These are phyloP conservation scores for Eucommia ulmoides DNA, from an alignment of 257 asterid genomes.

Conservation along the genomic window DNA sequence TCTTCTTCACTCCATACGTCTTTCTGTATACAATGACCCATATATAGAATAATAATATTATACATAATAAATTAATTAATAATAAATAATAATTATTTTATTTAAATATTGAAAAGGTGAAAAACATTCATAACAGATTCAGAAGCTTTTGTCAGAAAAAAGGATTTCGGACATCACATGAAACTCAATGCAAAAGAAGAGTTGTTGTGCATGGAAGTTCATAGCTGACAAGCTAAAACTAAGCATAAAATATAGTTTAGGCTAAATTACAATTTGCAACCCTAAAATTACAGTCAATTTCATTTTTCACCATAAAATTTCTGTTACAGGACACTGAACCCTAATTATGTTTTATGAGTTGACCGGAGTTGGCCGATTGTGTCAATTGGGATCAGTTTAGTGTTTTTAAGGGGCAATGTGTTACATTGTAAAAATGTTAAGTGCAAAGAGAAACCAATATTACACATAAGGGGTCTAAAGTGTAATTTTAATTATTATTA, in stretches of 20 bases:
- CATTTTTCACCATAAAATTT: not conserved
- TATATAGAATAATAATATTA: not conserved
- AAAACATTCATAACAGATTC: conserved; percentile 7
- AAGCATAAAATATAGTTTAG: conserved; percentile 11
- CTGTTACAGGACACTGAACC: not conserved
- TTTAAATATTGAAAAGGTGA: not conserved
- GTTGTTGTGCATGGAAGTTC: not conserved
- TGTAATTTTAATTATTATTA: too few relatives aligned
- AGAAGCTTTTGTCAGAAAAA: conserved; percentile 14
- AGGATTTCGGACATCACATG: conserved; percentile 11
- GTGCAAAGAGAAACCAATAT: too few relatives aligned
- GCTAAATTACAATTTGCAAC: not conserved
- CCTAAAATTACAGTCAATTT: not conserved
- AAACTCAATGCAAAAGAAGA: conserved; percentile 3
- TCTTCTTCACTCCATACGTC: conserved; percentile 65
- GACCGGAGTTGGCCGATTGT: too few relatives aligned
- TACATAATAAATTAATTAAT: not conserved
- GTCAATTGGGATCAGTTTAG: too few relatives aligned
- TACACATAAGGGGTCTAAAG: too few relatives aligned
- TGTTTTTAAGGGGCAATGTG: too few relatives aligned
- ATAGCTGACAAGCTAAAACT: not conserved
- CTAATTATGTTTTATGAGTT: not conserved
- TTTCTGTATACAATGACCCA: conserved; percentile 26
- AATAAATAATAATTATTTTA: not conserved
- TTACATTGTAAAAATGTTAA: too few relatives aligned